A percentile compares a stretch with the other conserved stretches of the same genome.
These are phyloP conservation scores for Talinum fruticosum DNA, from an alignment of 148 eudicot genomes.

Conservation along the genomic window DNA sequence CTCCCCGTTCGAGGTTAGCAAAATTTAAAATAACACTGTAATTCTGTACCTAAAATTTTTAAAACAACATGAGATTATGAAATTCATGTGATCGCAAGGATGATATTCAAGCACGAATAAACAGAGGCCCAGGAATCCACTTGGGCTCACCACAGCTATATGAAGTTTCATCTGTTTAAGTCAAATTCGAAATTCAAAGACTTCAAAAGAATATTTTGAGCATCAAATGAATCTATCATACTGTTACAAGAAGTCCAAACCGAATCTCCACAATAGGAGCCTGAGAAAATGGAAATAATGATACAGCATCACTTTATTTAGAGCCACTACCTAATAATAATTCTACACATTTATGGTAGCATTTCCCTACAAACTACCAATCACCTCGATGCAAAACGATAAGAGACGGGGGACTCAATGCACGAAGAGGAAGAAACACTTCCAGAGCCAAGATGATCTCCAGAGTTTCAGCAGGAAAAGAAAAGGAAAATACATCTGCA, in stretches of 20 bases:
- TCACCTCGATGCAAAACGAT: background rate
- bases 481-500: constrained; percentile 12
- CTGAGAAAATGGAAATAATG: constrained; percentile 2
- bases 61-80: no score
- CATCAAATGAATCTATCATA: constrained; percentile 4
- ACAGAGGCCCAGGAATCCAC: background rate
- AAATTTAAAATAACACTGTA: no score
- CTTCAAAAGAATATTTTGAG: background rate
- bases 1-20: no score
- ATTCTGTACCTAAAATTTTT: no score
- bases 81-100: no score
- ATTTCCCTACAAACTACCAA: background rate
- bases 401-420: background rate
- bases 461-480: background rate
- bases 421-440: background rate
- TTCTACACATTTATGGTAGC: constrained; percentile 4
- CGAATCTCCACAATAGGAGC: background rate
- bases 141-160: background rate
- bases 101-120: no score
- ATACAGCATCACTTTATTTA: background rate
- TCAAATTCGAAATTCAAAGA: background rate
- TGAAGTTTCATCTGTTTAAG: background rate
- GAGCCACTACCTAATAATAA: background rate
- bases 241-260: background rate
- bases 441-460: background rate